Evolutionary conservation across 768 basidiomycete genomes (phyloP).

Genomic region (Kondoa subrosea): DNA sequence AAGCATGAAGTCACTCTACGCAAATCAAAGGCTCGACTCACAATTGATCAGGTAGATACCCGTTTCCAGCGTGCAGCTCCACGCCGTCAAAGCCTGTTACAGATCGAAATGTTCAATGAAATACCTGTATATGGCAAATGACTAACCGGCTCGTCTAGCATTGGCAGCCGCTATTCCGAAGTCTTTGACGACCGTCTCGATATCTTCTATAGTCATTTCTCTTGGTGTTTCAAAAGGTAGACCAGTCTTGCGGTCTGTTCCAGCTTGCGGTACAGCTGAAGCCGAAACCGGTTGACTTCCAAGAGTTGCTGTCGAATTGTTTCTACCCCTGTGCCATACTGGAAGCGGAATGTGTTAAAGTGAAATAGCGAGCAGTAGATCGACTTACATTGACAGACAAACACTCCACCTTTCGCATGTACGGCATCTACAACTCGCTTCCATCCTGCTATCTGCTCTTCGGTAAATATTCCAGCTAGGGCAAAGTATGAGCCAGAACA

Average conservation of each 20-base stretch:
- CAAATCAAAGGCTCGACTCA: slow-evolving; percentile 10
- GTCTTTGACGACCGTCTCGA: slow-evolving; percentile 33
- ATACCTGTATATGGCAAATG: neutral
- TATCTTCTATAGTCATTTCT: slow-evolving; percentile 32
- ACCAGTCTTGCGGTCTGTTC: neutral
- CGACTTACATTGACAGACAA: slow-evolving; percentile 35
- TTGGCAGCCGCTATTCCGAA: slow-evolving; percentile 44
- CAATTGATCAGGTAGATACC: slow-evolving; percentile 20
- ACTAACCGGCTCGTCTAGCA: slow-evolving; percentile 33
- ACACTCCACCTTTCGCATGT: slow-evolving; percentile 37
- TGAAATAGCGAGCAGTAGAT: neutral
- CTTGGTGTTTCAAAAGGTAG: slow-evolving; percentile 20
- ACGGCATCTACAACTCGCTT: slow-evolving; percentile 37
- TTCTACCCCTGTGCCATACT: slow-evolving; percentile 24
- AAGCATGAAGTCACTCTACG: neutral
- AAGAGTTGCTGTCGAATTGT: slow-evolving; percentile 5
- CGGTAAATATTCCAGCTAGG: slow-evolving; percentile 26
- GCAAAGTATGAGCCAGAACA: slow-evolving; percentile 20
- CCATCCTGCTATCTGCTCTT: slow-evolving; percentile 30
- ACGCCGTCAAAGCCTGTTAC: slow-evolving; percentile 53
- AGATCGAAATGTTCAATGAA: neutral
- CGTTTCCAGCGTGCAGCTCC: slow-evolving; percentile 30
- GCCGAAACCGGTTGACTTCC: slow-evolving; percentile 9
- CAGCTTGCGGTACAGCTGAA: slow-evolving; percentile 4
- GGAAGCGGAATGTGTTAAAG: neutral